Evolutionary conservation across 2,329 filamentous ascomycete species (phyloP).

Genomic region (Ophiostoma populinum): DNA sequence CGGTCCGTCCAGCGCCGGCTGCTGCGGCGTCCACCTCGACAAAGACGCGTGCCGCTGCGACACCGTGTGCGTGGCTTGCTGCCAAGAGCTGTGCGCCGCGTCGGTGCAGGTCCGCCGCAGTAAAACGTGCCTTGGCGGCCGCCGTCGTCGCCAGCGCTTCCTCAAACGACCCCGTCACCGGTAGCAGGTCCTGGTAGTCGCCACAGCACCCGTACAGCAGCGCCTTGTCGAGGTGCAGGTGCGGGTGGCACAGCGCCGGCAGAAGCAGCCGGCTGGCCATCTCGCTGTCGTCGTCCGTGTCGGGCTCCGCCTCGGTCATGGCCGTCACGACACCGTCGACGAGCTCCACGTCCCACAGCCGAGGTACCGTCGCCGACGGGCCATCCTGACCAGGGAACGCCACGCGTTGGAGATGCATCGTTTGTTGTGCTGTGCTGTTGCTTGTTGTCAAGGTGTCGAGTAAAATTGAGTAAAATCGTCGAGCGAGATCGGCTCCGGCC

Average conservation of each 20-base stretch:
- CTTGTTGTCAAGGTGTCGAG: too few species aligned
- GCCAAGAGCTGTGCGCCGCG: slow-evolving; percentile 48
- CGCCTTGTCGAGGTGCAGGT: slow-evolving; percentile 55
- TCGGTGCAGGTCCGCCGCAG: slow-evolving; percentile 40
- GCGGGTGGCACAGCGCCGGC: slow-evolving; percentile 46
- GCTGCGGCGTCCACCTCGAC: slow-evolving; percentile 53
- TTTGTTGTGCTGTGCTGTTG: too few species aligned
- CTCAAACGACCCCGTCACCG: slow-evolving; percentile 41
- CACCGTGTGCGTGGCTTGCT: slow-evolving; percentile 45
- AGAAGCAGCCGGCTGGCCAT: slow-evolving; percentile 15
- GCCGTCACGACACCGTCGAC: slow-evolving; percentile 7
- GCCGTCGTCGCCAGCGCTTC: slow-evolving; percentile 39
- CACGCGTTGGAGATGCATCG: slow-evolving; percentile 9
- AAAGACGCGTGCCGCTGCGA: slow-evolving; percentile 53
- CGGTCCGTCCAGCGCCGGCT: slow-evolving; percentile 13
- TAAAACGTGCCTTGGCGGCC: slow-evolving; percentile 46
- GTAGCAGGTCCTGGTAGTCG: slow-evolving; percentile 40
- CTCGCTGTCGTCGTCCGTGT: not conserved
- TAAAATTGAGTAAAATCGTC: too few species aligned
- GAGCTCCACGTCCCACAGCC: slow-evolving; percentile 8
- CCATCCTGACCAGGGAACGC: slow-evolving; percentile 6
- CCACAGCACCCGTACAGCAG: slow-evolving; percentile 25
- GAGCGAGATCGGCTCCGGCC: too few species aligned
- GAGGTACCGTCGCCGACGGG: not conserved
- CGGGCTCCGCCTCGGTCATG: not conserved